Conservation (phyloP, 805 yeast species). For the Cyberlindnera sargentensis region DNA sequence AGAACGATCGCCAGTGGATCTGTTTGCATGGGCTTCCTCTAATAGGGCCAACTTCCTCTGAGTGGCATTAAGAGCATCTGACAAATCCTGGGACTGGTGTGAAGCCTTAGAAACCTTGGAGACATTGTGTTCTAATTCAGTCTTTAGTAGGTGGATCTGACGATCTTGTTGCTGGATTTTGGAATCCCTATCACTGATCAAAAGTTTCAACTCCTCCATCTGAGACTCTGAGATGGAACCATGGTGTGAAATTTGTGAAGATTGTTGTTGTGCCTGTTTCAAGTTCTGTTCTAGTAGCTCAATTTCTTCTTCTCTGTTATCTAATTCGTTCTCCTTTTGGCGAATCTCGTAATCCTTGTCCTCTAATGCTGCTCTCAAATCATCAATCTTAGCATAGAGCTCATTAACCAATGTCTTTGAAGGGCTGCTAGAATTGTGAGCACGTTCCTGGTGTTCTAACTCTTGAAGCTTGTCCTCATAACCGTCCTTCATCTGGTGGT, state of each 20-base stretch:
- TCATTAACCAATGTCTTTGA: conserved; percentile 10
- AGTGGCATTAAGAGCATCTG: not conserved
- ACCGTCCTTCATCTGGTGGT: not conserved
- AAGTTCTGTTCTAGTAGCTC: conserved; percentile 13
- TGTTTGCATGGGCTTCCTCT: conserved; percentile 7
- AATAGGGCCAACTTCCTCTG: conserved; percentile 5
- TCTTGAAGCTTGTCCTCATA: not conserved
- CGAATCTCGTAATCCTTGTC: conserved; percentile 15
- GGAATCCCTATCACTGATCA: conserved; percentile 11
- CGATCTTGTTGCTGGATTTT: conserved; percentile 10
- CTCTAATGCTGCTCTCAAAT: conserved; percentile 6
- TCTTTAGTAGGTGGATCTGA: conserved; percentile 1
- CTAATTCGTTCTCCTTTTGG: conserved; percentile 17
- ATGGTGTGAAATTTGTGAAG: conserved; percentile 2
- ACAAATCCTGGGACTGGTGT: conserved; percentile 1
- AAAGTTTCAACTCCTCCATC: conserved; percentile 8
- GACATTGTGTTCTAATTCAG: conserved; percentile 1
- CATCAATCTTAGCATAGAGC: conserved; percentile 17
- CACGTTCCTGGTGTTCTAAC: conserved; percentile 4
- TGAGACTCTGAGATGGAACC: conserved; percentile 10
- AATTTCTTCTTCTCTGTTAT: conserved; percentile 13
- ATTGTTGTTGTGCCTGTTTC: conserved; percentile 11
- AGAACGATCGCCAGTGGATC: conserved; percentile 7
- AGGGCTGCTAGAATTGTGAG: conserved; percentile 6
- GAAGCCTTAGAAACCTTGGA: not conserved